Percentiles rank a stretch among this genome's conserved stretches.
These are phyloP conservation scores for Cucurbita ficifolia DNA, from an alignment of 306 rosid species.

Conservation along the genomic window DNA sequence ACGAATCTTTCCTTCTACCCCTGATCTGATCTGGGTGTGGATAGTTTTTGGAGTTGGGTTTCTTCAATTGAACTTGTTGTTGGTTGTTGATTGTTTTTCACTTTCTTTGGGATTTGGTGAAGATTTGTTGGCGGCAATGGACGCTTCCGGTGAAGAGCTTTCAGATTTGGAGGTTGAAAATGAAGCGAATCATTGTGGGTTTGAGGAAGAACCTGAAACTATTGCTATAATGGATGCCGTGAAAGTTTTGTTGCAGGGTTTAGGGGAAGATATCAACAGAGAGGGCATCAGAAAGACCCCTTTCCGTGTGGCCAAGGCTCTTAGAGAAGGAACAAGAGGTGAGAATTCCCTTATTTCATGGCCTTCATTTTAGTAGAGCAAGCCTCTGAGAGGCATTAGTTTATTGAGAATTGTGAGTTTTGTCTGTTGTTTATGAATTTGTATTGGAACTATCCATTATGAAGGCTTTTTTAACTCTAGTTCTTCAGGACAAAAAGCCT, in stretches of 20 bases:
- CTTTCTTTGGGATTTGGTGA: slow-evolving; percentile 11
- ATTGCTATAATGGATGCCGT: slow-evolving; percentile 56
- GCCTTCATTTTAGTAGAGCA: not conserved
- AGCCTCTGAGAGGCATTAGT: not conserved
- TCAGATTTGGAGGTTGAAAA: slow-evolving; percentile 45
- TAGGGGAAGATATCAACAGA: slow-evolving; percentile 71
- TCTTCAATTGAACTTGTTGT: not conserved
- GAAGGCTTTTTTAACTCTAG: not conserved
- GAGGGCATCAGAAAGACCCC: slow-evolving; percentile 86
- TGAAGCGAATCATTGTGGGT: slow-evolving; percentile 26
- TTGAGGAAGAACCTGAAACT: slow-evolving; percentile 34
- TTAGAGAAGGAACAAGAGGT: slow-evolving; percentile 91
- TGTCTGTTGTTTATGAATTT: not conserved
- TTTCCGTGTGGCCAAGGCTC: slow-evolving; percentile 86
- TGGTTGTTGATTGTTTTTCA: not conserved
- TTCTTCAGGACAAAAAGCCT: too few species aligned
- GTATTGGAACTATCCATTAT: not conserved
- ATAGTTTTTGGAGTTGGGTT: not conserved
- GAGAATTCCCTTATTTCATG: not conserved
- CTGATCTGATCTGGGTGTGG: slow-evolving; percentile 4
- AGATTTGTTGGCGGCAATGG: slow-evolving; percentile 35
- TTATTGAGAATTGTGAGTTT: not conserved
- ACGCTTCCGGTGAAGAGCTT: slow-evolving; percentile 67
- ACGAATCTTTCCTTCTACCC: not conserved
- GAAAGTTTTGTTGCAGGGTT: slow-evolving; percentile 63